Evolutionary conservation across 2,329 filamentous ascomycete genomes (phyloP), one percentile per base, ranked within the genome.

Genomic region (Exophiala mesophila): DNA sequence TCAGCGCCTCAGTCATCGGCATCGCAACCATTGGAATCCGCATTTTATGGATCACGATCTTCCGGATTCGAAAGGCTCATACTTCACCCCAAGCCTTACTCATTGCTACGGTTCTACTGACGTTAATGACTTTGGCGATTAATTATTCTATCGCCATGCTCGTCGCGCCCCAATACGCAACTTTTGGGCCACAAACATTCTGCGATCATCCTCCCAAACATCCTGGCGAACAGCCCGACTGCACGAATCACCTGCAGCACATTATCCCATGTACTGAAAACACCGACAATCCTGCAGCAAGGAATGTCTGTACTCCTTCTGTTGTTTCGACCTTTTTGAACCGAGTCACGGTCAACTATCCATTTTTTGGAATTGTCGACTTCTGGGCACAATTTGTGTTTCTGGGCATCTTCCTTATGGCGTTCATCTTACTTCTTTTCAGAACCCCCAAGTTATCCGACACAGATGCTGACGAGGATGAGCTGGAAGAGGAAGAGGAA

Each of bases 371-470:
- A 8, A 80, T 83, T 8, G 70, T 97, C n/a, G 78, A 87, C 54
- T 98, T 97, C 64, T 98, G 89, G 88, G 86, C 88, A 0, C 92
- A 98, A 58, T 97, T 96, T 60, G 85, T 77, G 9, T 97, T 98
- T 68, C 67, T 98, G 31, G 83, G 66, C 23, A 73, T 96, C 15
- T 96, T 94, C 64, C 63, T 95, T 7, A 67, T 95, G 41, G 82
- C 94, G 9, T 85, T 95, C 55, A 45, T 88, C 16, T 84, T 85
- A 1, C 80, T 85, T 3, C 67, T 96, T 0, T 83, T 97, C 73
- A 80, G 84, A 30, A 81, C 88, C 1, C 89, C 90, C 0, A 82
- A 76, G 58, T 65, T 95, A 24, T 80, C 90, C 55, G 72, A 90
- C 42, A 76, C 78, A 33, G 81, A 89, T 57, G 63, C 94, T 5